phyloP scores from a whole-genome alignment of 108 stramenopile genomes.

The Cyclostephanos tholiformis region DNA sequence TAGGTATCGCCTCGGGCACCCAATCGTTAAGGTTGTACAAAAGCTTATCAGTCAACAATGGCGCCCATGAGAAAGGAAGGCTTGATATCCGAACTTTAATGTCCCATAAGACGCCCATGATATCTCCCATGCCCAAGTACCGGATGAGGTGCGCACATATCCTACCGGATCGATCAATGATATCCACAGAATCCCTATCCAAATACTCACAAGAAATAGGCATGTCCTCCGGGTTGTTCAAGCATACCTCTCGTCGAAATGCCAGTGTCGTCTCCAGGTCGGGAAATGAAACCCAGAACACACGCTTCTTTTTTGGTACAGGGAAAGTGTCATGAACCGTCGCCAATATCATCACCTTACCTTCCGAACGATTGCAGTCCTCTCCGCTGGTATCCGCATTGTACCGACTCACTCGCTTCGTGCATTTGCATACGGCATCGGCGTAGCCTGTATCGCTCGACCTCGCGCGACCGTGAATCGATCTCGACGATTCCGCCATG shows the following conservation, averaged over 20 bases:
- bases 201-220: slow-evolving; percentile 82
- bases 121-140: slow-evolving; percentile 63
- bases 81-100: slow-evolving; percentile 66
- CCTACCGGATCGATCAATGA: slow-evolving; percentile 76
- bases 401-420: slow-evolving; percentile 66
- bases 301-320: slow-evolving; percentile 59
- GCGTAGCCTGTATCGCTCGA: slow-evolving; percentile 70
- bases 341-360: slow-evolving; percentile 85
- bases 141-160: slow-evolving; percentile 69
- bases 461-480: slow-evolving; percentile 52
- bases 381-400: slow-evolving; percentile 81
- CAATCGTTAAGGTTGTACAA: slow-evolving; percentile 61
- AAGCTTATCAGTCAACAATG: slow-evolving; percentile 60
- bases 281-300: slow-evolving; percentile 80
- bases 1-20: slow-evolving; percentile 65
- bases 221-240: slow-evolving; percentile 74
- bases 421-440: slow-evolving; percentile 57
- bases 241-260: slow-evolving; percentile 77
- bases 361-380: slow-evolving; percentile 85
- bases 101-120: slow-evolving; percentile 68
- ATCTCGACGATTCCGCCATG: slow-evolving; percentile 64
- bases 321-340: slow-evolving; percentile 88
- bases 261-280: slow-evolving; percentile 68
- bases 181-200: slow-evolving; percentile 83
- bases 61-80: slow-evolving; percentile 63